phyloP scores from a whole-genome alignment of 73 alveolate species.

The Paramecium octaurelia region DNA sequence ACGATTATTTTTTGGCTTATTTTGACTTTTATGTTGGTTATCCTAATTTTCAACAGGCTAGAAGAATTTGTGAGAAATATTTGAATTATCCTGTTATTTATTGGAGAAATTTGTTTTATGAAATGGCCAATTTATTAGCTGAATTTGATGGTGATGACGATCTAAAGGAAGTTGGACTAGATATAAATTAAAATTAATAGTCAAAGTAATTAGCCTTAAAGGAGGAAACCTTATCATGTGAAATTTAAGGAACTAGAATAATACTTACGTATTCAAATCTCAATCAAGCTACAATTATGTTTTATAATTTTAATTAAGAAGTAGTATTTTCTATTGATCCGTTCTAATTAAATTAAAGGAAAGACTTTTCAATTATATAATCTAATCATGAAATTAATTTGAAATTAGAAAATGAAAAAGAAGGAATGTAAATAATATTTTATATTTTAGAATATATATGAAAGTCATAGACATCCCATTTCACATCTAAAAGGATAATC shows the following conservation, averaged over 20 bases:
- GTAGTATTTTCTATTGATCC: conserved; percentile 72
- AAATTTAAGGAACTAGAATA: conserved; percentile 63
- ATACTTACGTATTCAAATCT: background rate
- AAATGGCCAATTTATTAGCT: conserved; percentile 69
- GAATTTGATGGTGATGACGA: conserved; percentile 69
- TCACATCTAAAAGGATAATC: conserved; percentile 67
- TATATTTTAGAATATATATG: background rate
- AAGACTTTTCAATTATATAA: conserved; percentile 32
- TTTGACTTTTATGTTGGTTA: conserved; percentile 69
- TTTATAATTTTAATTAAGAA: background rate
- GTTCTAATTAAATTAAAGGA: conserved; percentile 64
- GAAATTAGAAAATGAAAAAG: background rate
- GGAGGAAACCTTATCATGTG: conserved; percentile 65
- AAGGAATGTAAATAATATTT: background rate
- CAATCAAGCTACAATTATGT: conserved; percentile 1
- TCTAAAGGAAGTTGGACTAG: conserved; percentile 49
- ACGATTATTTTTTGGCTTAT: conserved; percentile 77
- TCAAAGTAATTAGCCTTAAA: background rate
- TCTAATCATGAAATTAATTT: background rate
- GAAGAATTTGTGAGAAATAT: conserved; percentile 73
- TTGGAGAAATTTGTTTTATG: conserved; percentile 82
- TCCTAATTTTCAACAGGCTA: conserved; percentile 74
- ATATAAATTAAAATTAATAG: background rate
- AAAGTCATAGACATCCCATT: conserved; percentile 66
- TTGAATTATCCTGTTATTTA: conserved; percentile 79